Evolutionary conservation across 2,329 filamentous ascomycete species (phyloP).

Genomic region (Fusarium euwallaceae): DNA sequence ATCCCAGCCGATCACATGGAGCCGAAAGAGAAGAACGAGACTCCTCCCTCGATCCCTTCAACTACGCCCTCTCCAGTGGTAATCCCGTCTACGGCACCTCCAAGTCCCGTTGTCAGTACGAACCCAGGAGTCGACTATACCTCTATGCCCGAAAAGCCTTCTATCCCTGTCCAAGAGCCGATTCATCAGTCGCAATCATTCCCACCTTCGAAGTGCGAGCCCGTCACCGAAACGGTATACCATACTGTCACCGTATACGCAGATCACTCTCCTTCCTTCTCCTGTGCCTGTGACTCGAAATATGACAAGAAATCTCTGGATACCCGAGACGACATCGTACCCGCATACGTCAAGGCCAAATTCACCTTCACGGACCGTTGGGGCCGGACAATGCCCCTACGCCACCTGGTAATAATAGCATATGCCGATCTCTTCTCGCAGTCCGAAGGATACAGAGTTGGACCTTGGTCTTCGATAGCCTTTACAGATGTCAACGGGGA

Average conservation of each 20-base stretch:
- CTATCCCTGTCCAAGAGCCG: background rate
- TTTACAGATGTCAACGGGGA: background rate
- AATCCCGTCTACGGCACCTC: background rate
- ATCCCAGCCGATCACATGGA: background rate
- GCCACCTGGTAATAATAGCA: background rate
- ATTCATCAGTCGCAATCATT: background rate
- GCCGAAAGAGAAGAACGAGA: background rate
- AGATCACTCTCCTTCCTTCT: background rate
- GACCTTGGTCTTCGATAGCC: background rate
- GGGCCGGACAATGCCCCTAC: background rate
- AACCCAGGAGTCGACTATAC: background rate
- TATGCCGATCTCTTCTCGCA: background rate
- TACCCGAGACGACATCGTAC: background rate
- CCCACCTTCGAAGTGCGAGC: background rate
- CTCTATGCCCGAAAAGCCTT: background rate
- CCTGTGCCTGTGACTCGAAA: background rate
- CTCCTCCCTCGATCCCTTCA: background rate
- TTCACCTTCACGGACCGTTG: background rate
- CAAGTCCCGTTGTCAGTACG: background rate
- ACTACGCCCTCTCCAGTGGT: background rate
- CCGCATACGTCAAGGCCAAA: background rate
- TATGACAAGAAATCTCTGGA: background rate
- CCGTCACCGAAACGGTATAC: background rate
- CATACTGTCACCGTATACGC: background rate
- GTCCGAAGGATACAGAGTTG: background rate